These are phyloP conservation scores for Gonapodya sp. DNA, from an alignment of 192 early-diverging fungal genomes.

Conservation along the genomic window DNA sequence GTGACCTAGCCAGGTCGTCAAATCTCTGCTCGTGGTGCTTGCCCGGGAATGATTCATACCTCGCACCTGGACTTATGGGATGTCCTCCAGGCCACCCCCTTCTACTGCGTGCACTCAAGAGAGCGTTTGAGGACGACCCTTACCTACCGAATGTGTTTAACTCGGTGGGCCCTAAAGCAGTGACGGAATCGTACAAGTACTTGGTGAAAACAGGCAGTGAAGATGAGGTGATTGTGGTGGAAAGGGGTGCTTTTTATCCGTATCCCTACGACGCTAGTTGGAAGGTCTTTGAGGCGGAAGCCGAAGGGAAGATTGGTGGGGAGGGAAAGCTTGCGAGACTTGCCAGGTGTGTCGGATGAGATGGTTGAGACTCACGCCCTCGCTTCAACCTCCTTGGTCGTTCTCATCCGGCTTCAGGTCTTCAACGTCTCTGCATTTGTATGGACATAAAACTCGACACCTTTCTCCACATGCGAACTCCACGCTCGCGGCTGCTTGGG, in stretches of 20 bases:
- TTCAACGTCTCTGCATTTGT: slow-evolving; percentile 19
- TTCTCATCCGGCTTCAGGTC: not conserved
- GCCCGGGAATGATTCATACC: slow-evolving; percentile 16
- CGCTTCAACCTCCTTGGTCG: too few relatives aligned
- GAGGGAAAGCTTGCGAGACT: not conserved
- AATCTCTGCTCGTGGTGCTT: slow-evolving; percentile 21
- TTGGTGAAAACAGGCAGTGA: slow-evolving; percentile 1
- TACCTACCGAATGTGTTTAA: slow-evolving; percentile 25
- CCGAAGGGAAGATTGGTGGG: slow-evolving; percentile 4
- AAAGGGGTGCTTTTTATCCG: slow-evolving; percentile 17
- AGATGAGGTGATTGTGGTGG: slow-evolving; percentile 2
- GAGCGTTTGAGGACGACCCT: slow-evolving; percentile 17
- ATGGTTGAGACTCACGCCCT: too few relatives aligned
- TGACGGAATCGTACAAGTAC: slow-evolving; percentile 19
- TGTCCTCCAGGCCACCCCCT: slow-evolving; percentile 14
- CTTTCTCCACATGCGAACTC: not conserved
- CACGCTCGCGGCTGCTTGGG: not conserved
- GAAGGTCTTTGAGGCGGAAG: slow-evolving; percentile 18
- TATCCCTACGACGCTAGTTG: slow-evolving; percentile 24
- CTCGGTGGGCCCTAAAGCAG: slow-evolving; percentile 25
- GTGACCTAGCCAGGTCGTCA: not conserved
- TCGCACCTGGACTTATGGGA: slow-evolving; percentile 26
- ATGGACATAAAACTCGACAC: slow-evolving; percentile 24
- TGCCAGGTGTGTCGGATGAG: not conserved
- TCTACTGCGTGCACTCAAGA: slow-evolving; percentile 15